phyloP scores from a whole-genome alignment of 306 rosid genomes.

The Fragaria vesca region DNA sequence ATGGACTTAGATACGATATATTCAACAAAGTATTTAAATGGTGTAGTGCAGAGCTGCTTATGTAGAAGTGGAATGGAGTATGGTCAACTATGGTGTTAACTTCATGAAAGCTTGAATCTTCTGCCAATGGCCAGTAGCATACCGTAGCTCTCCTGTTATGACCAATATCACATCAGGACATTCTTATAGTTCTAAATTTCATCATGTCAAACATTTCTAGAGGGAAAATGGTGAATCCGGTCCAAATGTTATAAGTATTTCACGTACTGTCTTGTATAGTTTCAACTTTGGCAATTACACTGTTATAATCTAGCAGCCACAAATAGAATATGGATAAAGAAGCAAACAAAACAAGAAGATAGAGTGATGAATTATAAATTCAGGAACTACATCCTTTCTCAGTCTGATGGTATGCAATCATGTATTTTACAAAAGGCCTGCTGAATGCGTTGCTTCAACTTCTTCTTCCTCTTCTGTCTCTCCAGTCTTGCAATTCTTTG shows the following conservation, averaged over 20 bases:
- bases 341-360: background rate
- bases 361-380: background rate
- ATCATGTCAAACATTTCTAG: background rate
- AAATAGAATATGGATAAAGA: background rate
- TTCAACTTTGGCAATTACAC: background rate
- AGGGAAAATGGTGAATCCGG: background rate
- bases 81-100: background rate
- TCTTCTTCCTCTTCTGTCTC: conserved; percentile 9
- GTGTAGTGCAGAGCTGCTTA: background rate
- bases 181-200: background rate
- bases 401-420: conserved; percentile 1
- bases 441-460: conserved; percentile 18
- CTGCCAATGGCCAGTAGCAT: background rate
- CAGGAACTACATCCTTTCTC: background rate
- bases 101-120: background rate
- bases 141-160: background rate
- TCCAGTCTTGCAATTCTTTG: conserved; percentile 1
- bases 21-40: background rate
- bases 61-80: background rate
- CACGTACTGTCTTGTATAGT: background rate
- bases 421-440: conserved; percentile 15
- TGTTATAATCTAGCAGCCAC: background rate
- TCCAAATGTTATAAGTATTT: background rate
- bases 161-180: background rate
- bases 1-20: background rate